These are phyloP conservation scores for Floccularia luteovirens DNA, from an alignment of 768 basidiomycete species.

Conservation along the genomic window DNA sequence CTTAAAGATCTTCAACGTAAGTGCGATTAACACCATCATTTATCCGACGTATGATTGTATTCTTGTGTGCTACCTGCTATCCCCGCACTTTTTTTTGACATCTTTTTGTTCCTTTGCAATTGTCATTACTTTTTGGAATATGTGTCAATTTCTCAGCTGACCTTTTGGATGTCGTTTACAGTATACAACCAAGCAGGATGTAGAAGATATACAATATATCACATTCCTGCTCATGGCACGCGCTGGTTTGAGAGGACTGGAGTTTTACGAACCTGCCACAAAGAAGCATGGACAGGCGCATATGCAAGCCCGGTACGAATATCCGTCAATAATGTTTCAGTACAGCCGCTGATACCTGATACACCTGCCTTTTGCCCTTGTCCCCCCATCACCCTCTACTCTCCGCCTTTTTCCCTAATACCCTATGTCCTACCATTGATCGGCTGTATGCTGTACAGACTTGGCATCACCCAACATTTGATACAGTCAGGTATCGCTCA, in stretches of 20 bases:
- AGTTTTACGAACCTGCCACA: constrained; percentile 76
- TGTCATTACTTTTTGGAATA: background rate
- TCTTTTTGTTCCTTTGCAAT: too few species aligned
- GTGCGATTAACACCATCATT: too few species aligned
- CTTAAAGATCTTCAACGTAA: constrained; percentile 71
- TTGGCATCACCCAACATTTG: constrained; percentile 80
- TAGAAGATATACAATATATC: constrained; percentile 75
- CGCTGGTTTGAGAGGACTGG: constrained; percentile 68
- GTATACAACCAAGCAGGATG: constrained; percentile 61
- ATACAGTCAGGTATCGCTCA: constrained; percentile 62
- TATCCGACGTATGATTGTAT: too few species aligned
- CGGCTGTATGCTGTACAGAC: too few species aligned
- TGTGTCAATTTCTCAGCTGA: background rate
- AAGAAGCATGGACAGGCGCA: constrained; percentile 86
- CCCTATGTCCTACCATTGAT: constrained; percentile 1
- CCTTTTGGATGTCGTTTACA: constrained; percentile 16
- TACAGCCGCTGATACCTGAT: too few species aligned
- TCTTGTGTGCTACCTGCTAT: too few species aligned
- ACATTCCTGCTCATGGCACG: constrained; percentile 86
- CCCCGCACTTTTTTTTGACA: too few species aligned
- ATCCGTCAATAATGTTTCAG: too few species aligned
- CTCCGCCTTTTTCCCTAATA: constrained; percentile 3
- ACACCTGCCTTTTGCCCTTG: too few species aligned
- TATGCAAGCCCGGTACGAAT: constrained; percentile 82
- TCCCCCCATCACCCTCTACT: too few species aligned